Evolutionary conservation across 2,329 filamentous ascomycete genomes (phyloP).

Genomic region (Fusarium caatingaense): DNA sequence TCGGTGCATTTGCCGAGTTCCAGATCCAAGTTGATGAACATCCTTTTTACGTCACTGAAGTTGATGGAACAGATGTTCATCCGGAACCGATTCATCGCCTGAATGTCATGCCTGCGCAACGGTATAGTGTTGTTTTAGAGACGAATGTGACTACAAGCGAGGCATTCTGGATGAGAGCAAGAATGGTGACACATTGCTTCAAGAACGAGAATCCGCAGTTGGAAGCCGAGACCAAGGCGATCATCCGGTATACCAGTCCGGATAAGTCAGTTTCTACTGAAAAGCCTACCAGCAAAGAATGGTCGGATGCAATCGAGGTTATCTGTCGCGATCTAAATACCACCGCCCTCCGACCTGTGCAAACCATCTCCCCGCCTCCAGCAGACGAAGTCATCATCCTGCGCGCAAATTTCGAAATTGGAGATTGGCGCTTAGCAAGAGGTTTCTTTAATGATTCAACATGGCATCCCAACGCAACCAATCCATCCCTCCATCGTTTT

Average conservation of each 20-base stretch:
- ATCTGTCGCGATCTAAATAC: conserved; percentile 66
- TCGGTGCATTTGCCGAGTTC: conserved; percentile 77
- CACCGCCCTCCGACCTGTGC: conserved; percentile 56
- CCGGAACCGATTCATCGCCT: conserved; percentile 69
- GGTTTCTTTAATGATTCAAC: conserved; percentile 66
- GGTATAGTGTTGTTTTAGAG: conserved; percentile 74
- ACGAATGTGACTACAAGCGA: conserved; percentile 65
- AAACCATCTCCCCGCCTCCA: conserved; percentile 51
- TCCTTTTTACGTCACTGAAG: conserved; percentile 72
- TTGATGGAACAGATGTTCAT: conserved; percentile 75
- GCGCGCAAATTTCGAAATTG: conserved; percentile 66
- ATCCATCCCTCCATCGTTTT: conserved; percentile 52
- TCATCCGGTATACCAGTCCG: conserved; percentile 47
- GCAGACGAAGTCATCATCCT: conserved; percentile 58
- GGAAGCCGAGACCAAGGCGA: conserved; percentile 46
- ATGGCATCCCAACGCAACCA: conserved; percentile 56
- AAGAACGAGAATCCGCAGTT: conserved; percentile 48
- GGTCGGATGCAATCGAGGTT: conserved; percentile 60
- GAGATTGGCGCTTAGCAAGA: conserved; percentile 63
- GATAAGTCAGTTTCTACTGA: not conserved
- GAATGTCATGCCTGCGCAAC: conserved; percentile 75
- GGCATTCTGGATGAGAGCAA: conserved; percentile 73
- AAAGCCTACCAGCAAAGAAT: conserved; percentile 58
- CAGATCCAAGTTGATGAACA: conserved; percentile 78
- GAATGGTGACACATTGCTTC: conserved; percentile 56